These are phyloP conservation scores for Phallus indusiatus DNA, from an alignment of 768 basidiomycete species.

Conservation along the genomic window DNA sequence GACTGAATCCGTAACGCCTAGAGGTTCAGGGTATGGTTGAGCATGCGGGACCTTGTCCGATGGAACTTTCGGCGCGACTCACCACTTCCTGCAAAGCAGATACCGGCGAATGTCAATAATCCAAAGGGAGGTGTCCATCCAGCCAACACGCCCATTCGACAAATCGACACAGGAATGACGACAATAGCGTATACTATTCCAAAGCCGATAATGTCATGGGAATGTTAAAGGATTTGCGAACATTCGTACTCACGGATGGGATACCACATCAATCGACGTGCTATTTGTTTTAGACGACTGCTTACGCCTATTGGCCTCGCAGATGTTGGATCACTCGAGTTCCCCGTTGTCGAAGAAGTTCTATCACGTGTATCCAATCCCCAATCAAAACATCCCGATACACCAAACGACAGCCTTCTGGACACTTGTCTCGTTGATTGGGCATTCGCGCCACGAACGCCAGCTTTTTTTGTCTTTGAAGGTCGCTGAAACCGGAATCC, in stretches of 20 bases:
- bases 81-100: conserved; percentile 2
- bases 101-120: neutral
- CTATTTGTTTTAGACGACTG: conserved; percentile 1
- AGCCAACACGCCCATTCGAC: conserved; percentile 4
- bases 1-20: conserved; percentile 1
- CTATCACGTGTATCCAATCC: neutral
- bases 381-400: conserved; percentile 4
- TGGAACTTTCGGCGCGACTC: neutral
- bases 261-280: conserved; percentile 7
- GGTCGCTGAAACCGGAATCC: neutral
- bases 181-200: conserved; percentile 5
- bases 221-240: neutral
- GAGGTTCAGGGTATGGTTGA: neutral
- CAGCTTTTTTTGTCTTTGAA: neutral
- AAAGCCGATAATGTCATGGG: neutral
- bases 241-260: neutral
- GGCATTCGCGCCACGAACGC: neutral
- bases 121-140: conserved; percentile 3
- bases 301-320: neutral
- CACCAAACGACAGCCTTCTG: neutral
- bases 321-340: neutral
- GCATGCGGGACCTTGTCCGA: neutral
- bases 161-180: conserved; percentile 2
- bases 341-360: neutral
- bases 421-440: neutral